Conservation (phyloP, 352 stramenopile genomes). For the Globisporangium heterothallicum region DNA sequence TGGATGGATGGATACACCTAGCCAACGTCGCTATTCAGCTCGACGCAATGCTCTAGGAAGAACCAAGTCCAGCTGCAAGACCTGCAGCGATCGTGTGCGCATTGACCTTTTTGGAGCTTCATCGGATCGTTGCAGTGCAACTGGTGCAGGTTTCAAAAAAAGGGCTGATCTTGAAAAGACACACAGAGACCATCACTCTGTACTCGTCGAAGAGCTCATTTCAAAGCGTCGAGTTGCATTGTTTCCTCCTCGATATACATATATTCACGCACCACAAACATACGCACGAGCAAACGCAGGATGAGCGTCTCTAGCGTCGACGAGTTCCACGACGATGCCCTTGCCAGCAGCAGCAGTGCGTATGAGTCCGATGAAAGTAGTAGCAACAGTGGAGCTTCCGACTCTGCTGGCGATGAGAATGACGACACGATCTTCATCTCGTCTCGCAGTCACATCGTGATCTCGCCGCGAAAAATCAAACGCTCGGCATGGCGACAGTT, state of each 20-base stretch:
- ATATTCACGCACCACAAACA: not conserved
- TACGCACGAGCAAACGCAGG: not conserved
- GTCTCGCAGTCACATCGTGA: constrained; percentile 51
- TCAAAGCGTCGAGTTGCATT: no score
- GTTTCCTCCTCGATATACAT: no score
- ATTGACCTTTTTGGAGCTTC: no score
- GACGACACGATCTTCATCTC: constrained; percentile 56
- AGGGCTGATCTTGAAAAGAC: not conserved
- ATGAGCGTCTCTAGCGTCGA: constrained; percentile 5
- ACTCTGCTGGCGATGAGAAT: constrained; percentile 14
- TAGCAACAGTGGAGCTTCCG: not conserved
- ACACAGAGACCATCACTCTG: not conserved
- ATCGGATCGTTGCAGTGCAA: no score
- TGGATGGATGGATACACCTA: no score
- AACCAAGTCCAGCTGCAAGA: no score
- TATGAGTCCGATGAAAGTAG: not conserved
- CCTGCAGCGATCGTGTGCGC: no score
- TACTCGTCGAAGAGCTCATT: no score
- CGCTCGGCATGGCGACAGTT: constrained; percentile 14
- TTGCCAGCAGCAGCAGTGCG: not conserved
- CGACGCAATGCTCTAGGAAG: no score
- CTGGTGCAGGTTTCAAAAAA: no score
- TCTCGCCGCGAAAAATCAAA: constrained; percentile 36
- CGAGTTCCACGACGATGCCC: not conserved
- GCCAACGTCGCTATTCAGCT: no score